Conservation (phyloP, 176 grass and related monocot species). For the Ananas comosus region DNA sequence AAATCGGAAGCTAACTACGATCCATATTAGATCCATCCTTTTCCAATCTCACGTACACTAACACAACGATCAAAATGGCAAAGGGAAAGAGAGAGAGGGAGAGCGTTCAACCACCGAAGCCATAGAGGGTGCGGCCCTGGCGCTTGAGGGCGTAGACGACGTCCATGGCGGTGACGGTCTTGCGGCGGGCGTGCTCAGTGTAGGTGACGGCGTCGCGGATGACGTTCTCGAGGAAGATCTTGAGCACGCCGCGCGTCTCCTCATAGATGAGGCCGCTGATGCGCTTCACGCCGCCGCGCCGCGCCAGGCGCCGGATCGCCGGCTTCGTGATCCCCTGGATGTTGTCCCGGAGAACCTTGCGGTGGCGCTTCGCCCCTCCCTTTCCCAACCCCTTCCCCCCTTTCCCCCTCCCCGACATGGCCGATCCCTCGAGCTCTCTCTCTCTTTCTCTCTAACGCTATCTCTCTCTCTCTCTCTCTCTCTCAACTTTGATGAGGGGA, state of each 20-base stretch:
- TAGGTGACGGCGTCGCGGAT: constrained; percentile 25
- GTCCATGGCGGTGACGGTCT: constrained; percentile 29
- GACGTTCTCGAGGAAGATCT: constrained; percentile 26
- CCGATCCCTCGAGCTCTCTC: background rate
- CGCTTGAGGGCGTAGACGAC: constrained; percentile 25
- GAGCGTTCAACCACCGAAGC: constrained; percentile 2
- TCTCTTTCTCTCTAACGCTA: no score
- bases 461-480: background rate
- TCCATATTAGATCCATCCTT: no score
- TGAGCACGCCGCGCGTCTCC: constrained; percentile 23
- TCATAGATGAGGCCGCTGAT: constrained; percentile 28
- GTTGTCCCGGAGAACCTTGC: constrained; percentile 25
- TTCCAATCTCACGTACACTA: no score
- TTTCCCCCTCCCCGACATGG: constrained; percentile 22
- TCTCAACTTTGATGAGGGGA: background rate
- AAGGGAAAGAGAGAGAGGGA: background rate
- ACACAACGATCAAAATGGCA: background rate
- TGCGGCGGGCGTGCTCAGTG: constrained; percentile 22
- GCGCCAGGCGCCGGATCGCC: constrained; percentile 23
- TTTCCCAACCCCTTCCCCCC: constrained; percentile 24
- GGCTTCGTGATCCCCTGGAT: constrained; percentile 26
- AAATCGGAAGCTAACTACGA: no score
- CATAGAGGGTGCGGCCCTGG: constrained; percentile 10
- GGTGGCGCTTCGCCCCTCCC: constrained; percentile 24
- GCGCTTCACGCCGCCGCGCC: constrained; percentile 24